Base-by-base conservation (phyloP, 495 filamentous ascomycete species). In the Penicillium canariense region DNA sequence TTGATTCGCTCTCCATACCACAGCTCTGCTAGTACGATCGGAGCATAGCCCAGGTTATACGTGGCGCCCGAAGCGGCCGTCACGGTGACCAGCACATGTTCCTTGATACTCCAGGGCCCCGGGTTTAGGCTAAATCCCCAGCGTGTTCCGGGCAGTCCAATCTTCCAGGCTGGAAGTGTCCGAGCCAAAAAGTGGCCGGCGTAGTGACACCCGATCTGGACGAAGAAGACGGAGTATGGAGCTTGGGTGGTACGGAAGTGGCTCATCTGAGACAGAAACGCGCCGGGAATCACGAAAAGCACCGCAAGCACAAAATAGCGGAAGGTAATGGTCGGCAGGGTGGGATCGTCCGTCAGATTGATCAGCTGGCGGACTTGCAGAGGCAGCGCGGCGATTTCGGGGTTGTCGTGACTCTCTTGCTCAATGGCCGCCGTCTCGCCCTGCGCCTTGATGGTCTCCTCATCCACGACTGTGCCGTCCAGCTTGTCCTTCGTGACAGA, bases 181-280 rank as follows among this genome's bases (percentile, higher is more conserved):
- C 69, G 69, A 5, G 79, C 78, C 11, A 83, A 68, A 62, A 80
- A 83, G 22, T 78, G 69, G 4, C 80, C 81, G 10, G 73, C 75
- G 56, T 81, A 82, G 58, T 81, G 77, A 49, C 71, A 76, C 6
- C 77, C 79, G 14, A 82, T 81, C 53, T 81, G 78, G 27, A 82
- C 81, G 52, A 84, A 82, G 58, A 84, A 82, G 47, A 83, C 68
- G 1, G 80, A 81, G 56, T 82, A 84, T 2, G 76, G 78, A 1
- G 81, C 78, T 22, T 73, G 69, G 9, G 79, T 81, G 0, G 79
- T 83, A 36, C 80, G 70, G 51, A 77, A 84, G 35, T 70, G 65
- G 46, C 75, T 77, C 70, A 84, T 77, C 59, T 79, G 74, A 3
- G 74, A 78, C 7, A 82, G 56, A 53, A 82, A 77, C 3, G 80